These are phyloP conservation scores for Prunus yedoensis DNA, from an alignment of 331 rosid genomes.

Conservation along the genomic window DNA sequence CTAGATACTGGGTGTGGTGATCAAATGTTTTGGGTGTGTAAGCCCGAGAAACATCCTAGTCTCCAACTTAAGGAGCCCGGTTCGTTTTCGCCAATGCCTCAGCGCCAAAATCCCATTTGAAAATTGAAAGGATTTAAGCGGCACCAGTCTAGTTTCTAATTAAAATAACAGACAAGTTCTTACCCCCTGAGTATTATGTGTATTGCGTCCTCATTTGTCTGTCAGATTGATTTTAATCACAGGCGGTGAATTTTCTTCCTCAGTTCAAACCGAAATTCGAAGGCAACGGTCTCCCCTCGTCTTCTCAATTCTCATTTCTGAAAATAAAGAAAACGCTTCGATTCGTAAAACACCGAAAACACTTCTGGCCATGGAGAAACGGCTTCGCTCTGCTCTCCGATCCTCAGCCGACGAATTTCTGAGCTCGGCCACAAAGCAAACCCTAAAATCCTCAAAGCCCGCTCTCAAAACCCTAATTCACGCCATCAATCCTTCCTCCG, in stretches of 20 bases:
- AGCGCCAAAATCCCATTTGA: conserved; percentile 7
- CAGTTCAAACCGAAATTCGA: neutral
- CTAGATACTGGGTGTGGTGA: no score
- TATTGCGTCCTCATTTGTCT: neutral
- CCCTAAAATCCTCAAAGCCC: conserved; percentile 62
- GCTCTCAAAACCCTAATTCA: conserved; percentile 74
- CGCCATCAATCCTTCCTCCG: conserved; percentile 52
- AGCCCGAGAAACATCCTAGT: no score
- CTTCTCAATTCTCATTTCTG: neutral
- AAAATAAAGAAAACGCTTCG: neutral
- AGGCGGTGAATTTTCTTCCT: neutral
- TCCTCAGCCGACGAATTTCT: conserved; percentile 65
- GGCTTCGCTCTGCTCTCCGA: conserved; percentile 63
- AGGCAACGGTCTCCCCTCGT: neutral
- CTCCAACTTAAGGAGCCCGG: neutral
- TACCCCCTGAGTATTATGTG: neutral
- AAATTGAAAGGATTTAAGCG: neutral
- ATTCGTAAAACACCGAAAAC: neutral
- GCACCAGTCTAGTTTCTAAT: neutral
- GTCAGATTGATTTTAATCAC: neutral
- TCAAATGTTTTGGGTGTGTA: no score
- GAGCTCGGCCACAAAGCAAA: conserved; percentile 39
- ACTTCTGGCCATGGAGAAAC: conserved; percentile 60
- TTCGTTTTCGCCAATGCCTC: neutral
- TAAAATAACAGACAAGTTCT: neutral